These are phyloP conservation scores for Yarrowia galli DNA, from an alignment of 1,139 yeast genomes.

Conservation along the genomic window DNA sequence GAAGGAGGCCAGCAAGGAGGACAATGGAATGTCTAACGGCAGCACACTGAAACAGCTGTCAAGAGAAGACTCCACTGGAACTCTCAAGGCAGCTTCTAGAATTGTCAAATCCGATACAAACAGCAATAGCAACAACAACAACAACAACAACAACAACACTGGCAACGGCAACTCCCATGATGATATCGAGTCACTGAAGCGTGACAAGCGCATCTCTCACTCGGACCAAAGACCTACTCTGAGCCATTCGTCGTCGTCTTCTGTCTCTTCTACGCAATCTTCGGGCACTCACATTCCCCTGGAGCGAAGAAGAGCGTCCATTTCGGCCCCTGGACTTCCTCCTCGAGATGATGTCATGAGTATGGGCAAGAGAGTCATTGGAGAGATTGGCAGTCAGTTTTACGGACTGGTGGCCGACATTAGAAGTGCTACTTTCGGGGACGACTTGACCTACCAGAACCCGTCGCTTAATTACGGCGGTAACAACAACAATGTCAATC, in stretches of 20 bases:
- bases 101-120: too few relatives aligned
- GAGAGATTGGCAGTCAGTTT: slow-evolving; percentile 50
- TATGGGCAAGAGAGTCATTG: slow-evolving; percentile 50
- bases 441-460: slow-evolving; percentile 41
- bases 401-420: slow-evolving; percentile 52
- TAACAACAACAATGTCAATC: neutral
- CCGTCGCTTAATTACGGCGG: slow-evolving; percentile 13
- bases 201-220: neutral
- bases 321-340: slow-evolving; percentile 40
- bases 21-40: too few relatives aligned
- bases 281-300: neutral
- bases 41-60: neutral
- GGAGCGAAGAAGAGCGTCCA: slow-evolving; percentile 23
- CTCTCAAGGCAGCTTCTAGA: slow-evolving; percentile 5
- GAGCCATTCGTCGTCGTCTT: slow-evolving; percentile 26
- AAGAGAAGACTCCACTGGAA: slow-evolving; percentile 4
- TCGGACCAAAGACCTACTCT: slow-evolving; percentile 11
- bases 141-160: neutral
- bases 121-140: neutral
- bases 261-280: slow-evolving; percentile 22
- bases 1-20: neutral
- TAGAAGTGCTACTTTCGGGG: slow-evolving; percentile 49
- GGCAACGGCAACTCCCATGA: too few relatives aligned
- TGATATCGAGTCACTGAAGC: neutral
- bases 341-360: slow-evolving; percentile 48